phyloP scores from a whole-genome alignment of 2,329 filamentous ascomycete genomes.

The Diaporthe sp. region DNA sequence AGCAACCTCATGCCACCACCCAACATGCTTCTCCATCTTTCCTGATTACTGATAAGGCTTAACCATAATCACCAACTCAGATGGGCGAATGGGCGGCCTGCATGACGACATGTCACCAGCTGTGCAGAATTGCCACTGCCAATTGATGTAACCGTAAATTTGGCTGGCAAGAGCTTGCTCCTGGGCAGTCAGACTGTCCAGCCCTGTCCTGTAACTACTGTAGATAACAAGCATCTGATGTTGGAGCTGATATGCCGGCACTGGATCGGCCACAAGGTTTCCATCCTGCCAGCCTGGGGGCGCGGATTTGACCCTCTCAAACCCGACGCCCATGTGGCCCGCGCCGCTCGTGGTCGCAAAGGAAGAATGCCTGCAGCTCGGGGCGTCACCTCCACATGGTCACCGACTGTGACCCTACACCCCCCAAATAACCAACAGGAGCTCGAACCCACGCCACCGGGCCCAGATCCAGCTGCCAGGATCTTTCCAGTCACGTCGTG shows the following conservation, averaged over 20 bases:
- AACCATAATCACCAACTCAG: not conserved
- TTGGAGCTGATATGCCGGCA: not conserved
- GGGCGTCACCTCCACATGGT: not conserved
- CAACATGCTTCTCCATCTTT: not conserved
- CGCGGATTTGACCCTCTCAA: constrained; percentile 10
- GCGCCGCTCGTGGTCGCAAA: not conserved
- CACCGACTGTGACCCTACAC: not conserved
- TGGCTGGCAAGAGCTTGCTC: not conserved
- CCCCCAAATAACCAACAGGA: not conserved
- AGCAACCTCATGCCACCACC: not conserved
- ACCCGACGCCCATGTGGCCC: not conserved
- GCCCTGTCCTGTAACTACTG: not conserved
- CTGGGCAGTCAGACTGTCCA: not conserved
- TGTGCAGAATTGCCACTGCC: not conserved
- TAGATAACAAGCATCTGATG: constrained; percentile 3
- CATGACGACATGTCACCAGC: not conserved
- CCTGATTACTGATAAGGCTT: not conserved
- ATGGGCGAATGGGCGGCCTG: not conserved
- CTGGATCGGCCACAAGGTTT: not conserved
- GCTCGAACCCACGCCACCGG: constrained; percentile 7
- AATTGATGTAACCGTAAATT: not conserved
- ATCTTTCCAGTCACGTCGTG: not conserved
- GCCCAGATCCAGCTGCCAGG: constrained; percentile 7
- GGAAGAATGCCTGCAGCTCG: not conserved
- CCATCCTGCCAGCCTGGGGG: too few relatives aligned